Conservation (phyloP, 2,329 filamentous ascomycete genomes). For the Claviceps monticola region DNA sequence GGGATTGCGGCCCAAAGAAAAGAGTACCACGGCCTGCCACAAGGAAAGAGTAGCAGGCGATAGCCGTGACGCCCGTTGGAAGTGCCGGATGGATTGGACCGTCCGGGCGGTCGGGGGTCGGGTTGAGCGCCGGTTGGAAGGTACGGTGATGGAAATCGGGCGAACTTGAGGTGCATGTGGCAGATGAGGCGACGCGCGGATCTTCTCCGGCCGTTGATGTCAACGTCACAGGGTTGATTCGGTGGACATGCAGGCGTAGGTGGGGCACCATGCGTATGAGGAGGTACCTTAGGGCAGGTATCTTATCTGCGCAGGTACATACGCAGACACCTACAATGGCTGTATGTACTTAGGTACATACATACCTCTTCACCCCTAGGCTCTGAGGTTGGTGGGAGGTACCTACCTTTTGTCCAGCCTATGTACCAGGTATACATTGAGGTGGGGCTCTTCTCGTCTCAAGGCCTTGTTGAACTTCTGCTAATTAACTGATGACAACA, state of each 20-base stretch:
- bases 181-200: slow-evolving; percentile 12
- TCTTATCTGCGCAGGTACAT: no score
- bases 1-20: slow-evolving; percentile 9
- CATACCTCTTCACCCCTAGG: no score
- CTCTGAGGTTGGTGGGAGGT: no score
- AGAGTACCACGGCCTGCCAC: slow-evolving; percentile 9
- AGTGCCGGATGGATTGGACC: background rate
- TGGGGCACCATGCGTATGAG: no score
- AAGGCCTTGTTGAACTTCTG: no score
- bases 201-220: slow-evolving; percentile 14
- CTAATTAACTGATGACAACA: background rate
- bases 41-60: slow-evolving; percentile 9
- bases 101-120: background rate
- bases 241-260: background rate
- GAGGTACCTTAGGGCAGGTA: no score
- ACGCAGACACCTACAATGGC: no score
- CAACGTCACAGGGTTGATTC: background rate
- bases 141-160: no score
- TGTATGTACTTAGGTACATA: no score
- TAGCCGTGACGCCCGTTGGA: slow-evolving; percentile 7
- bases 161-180: background rate
- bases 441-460: no score
- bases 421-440: no score
- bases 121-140: background rate
- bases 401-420: no score